These are phyloP conservation scores for Fereydounia khargensis DNA, from an alignment of 1,284 basidiomycete species.

Conservation along the genomic window DNA sequence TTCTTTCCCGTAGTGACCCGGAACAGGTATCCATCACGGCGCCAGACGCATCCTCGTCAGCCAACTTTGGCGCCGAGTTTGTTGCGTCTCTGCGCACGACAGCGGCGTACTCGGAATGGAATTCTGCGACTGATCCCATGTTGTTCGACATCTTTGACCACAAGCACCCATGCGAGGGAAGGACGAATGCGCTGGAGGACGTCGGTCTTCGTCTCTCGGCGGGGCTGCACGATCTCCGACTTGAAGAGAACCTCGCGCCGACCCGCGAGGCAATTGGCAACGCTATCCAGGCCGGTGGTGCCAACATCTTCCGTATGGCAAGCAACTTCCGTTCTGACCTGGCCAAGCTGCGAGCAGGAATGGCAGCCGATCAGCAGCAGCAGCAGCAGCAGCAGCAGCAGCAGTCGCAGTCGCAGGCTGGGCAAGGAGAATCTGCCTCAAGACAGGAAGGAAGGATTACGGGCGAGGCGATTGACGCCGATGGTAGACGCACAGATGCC, in stretches of 20 bases:
- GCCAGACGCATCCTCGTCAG: constrained; percentile 18
- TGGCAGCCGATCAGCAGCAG: constrained; percentile 1
- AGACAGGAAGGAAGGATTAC: constrained; percentile 33
- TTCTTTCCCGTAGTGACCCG: constrained; percentile 31
- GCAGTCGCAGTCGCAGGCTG: no score
- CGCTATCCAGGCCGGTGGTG: constrained; percentile 43
- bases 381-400: constrained; percentile 2
- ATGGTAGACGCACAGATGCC: constrained; percentile 16
- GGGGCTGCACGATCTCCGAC: constrained; percentile 48
- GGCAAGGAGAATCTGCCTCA: no score
- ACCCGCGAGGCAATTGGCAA: constrained; percentile 49
- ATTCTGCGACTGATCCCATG: constrained; percentile 45
- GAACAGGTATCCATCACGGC: constrained; percentile 27
- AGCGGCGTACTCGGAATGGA: constrained; percentile 40
- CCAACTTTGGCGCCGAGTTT: constrained; percentile 48
- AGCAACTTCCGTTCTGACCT: constrained; percentile 46
- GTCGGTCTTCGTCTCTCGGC: constrained; percentile 47
- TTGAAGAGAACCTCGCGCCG: constrained; percentile 52
- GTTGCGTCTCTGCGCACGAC: constrained; percentile 39
- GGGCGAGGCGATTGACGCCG: constrained; percentile 34
- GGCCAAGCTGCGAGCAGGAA: constrained; percentile 30
- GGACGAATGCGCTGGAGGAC: constrained; percentile 50
- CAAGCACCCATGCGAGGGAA: constrained; percentile 53
- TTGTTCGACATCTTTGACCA: constrained; percentile 51
- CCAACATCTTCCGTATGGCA: constrained; percentile 44